Evolutionary conservation across 148 eudicot genomes (phyloP), one percentile per base, ranked within the genome.

Genomic region (Persicaria tinctoria): DNA sequence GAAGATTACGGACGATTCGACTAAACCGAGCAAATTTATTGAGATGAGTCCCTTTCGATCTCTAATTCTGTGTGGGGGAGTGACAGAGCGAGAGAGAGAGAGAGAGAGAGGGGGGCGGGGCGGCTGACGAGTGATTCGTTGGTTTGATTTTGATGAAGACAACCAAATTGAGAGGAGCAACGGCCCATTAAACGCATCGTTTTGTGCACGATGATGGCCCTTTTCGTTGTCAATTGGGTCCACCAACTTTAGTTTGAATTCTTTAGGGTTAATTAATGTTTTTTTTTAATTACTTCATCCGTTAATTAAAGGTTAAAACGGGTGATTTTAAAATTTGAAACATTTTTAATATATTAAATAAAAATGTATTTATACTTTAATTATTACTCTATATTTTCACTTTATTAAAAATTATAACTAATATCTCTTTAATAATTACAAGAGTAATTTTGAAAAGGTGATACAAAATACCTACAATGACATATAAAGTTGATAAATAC

Each of bases 51-150:
- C 11, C 70, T 66, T 59, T 20, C 41, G 41, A 32, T 2, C 41
- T 32, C 41, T 59, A 50, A 9, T 66, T 44, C 47, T 66, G 48
- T 10, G 47, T 66, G 38, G 41, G 70, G 13, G 46, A 45, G 48
- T 66, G 70, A 41, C 41, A 66, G 70, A 41, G 70, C 41, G 41
- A 32, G 41, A 32, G 41, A 32, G 41, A 32, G 38, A 32, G 23
- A 23, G n/a, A n/a, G 41, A 32, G 41, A 32, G 41, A 32, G 1
- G 41, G 27, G 68, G 1, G 27, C 27, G 44, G 70, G 20, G 48
- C 70, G 70, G 70, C 70, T 66, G 48, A 66, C 70, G 70, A 66
- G 9, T 66, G 48, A 17, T 66, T 41, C 70, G 70, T 32, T 66
- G 48, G 70, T 38, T 66, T 44, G 70, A 44, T 38, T 46, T 38